A percentile compares a stretch with the other conserved stretches of the same genome.
Conservation (phyloP, 2,329 filamentous ascomycete species). For the Xylariaceae sp. region DNA sequence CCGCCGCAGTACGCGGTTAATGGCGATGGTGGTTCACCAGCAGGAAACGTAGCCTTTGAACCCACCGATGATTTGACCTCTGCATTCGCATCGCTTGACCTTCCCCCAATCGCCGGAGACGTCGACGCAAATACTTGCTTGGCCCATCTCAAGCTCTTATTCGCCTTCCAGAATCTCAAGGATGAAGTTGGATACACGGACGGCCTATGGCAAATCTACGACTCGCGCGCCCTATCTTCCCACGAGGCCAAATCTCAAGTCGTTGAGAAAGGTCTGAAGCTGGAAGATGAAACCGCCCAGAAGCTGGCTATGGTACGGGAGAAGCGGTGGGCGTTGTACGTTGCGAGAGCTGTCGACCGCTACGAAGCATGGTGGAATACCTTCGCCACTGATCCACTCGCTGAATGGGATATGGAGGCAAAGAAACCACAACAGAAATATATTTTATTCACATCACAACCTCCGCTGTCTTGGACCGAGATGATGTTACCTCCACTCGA, state of each 20-base stretch:
- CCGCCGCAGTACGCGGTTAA: background rate
- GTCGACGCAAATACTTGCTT: conserved; percentile 56
- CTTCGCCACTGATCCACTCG: conserved; percentile 27
- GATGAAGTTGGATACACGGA: conserved; percentile 63
- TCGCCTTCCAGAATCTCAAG: conserved; percentile 62
- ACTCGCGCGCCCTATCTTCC: conserved; percentile 34
- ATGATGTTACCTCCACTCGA: conserved; percentile 57
- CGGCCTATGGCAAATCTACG: conserved; percentile 61
- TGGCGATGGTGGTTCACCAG: background rate
- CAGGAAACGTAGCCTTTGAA: background rate
- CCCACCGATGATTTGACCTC: conserved; percentile 16
- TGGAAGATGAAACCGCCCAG: conserved; percentile 33
- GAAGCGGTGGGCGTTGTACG: conserved; percentile 70
- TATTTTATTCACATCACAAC: background rate
- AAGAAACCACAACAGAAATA: too few relatives aligned
- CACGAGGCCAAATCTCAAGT: conserved; percentile 8
- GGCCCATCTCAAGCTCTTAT: conserved; percentile 69
- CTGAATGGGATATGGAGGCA: conserved; percentile 33
- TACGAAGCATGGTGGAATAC: conserved; percentile 63
- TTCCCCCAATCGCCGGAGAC: conserved; percentile 25
- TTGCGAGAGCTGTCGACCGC: conserved; percentile 63
- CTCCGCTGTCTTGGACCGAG: conserved; percentile 30
- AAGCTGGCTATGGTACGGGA: conserved; percentile 55
- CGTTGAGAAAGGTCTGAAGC: conserved; percentile 9
- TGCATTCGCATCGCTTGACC: conserved; percentile 34